These are phyloP conservation scores for Neoboletus magnificus DNA, from an alignment of 768 basidiomycete genomes.

Conservation along the genomic window DNA sequence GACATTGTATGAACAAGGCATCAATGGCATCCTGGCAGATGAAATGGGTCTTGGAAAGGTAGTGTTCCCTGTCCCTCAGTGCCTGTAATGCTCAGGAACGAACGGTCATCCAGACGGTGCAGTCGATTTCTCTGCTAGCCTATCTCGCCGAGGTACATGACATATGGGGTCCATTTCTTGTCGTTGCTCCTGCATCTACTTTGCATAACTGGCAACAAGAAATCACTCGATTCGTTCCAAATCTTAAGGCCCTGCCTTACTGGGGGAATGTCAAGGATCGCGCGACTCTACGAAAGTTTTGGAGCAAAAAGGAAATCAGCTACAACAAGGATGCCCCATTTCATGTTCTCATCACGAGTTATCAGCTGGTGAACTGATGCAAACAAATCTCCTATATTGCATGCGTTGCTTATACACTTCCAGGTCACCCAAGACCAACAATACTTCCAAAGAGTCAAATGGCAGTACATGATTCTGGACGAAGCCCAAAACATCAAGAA, in stretches of 20 bases:
- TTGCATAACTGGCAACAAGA: slow-evolving; percentile 99
- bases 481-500: slow-evolving; percentile 99
- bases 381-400: neutral
- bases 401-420: slow-evolving; percentile 3
- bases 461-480: slow-evolving; percentile 99
- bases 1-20: slow-evolving; percentile 97
- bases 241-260: slow-evolving; percentile 91
- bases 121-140: slow-evolving; percentile 93
- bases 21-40: slow-evolving; percentile 98
- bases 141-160: slow-evolving; percentile 97
- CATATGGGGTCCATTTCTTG: slow-evolving; percentile 99
- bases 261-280: slow-evolving; percentile 99
- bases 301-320: slow-evolving; percentile 96
- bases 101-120: slow-evolving; percentile 67
- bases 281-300: slow-evolving; percentile 90
- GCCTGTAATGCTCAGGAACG: neutral
- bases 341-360: slow-evolving; percentile 95
- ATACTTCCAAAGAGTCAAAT: slow-evolving; percentile 95
- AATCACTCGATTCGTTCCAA: slow-evolving; percentile 91
- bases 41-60: slow-evolving; percentile 97
- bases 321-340: slow-evolving; percentile 95
- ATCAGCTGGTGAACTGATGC: slow-evolving; percentile 70
- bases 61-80: slow-evolving; percentile 8
- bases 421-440: slow-evolving; percentile 96
- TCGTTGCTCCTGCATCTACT: slow-evolving; percentile 95